Conservation (phyloP, 164 flowering plant species). For the Vitis riparia region DNA sequence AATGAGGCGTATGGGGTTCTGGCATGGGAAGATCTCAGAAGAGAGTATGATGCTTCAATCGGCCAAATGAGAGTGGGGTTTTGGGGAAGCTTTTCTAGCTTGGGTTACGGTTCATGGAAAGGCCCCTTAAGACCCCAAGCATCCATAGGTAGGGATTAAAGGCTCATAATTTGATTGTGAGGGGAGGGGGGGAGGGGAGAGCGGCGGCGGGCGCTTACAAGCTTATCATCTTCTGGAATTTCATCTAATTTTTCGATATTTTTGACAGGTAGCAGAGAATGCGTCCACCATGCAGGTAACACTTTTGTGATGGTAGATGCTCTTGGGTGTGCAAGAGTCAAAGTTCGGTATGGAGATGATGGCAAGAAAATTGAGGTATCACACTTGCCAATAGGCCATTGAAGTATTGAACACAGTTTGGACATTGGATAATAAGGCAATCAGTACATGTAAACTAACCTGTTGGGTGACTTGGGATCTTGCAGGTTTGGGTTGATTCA, state of each 20-base stretch:
- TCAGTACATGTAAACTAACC: too few species aligned
- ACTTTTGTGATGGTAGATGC: slow-evolving; percentile 67
- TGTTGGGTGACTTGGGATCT: background rate
- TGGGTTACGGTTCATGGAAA: slow-evolving; percentile 57
- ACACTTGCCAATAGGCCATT: background rate
- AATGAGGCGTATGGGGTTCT: slow-evolving; percentile 67
- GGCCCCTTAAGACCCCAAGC: slow-evolving; percentile 65
- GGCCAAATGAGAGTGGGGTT: slow-evolving; percentile 24
- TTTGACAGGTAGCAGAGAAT: slow-evolving; percentile 66
- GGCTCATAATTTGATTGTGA: too few species aligned
- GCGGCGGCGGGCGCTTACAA: too few species aligned
- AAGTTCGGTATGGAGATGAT: slow-evolving; percentile 64
- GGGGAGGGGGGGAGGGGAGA: too few species aligned
- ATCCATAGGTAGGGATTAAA: too few species aligned
- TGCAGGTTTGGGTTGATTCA: slow-evolving; percentile 63
- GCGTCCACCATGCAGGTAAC: slow-evolving; percentile 62
- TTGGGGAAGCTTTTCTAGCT: slow-evolving; percentile 17
- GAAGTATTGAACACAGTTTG: too few species aligned
- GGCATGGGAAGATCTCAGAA: slow-evolving; percentile 55
- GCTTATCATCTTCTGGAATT: background rate
- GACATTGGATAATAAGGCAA: too few species aligned
- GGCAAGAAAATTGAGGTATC: slow-evolving; percentile 49
- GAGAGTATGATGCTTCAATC: slow-evolving; percentile 54
- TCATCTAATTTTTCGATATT: background rate
- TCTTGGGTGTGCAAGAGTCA: slow-evolving; percentile 61